Conservation (phyloP, 768 basidiomycete genomes). For the Astraeus odoratus region DNA sequence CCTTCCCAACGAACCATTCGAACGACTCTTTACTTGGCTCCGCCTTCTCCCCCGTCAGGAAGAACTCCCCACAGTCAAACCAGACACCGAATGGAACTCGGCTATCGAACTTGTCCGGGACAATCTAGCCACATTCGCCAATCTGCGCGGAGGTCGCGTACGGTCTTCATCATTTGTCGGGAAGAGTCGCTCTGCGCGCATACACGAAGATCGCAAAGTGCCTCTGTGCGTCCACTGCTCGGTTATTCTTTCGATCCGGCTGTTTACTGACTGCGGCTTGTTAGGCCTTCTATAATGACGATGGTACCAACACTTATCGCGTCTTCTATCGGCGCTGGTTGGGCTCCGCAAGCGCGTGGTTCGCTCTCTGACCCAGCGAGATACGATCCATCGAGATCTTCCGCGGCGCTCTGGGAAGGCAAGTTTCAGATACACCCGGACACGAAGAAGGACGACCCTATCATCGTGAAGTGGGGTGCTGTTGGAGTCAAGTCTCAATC, state of each 20-base stretch:
- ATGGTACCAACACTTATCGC: constrained; percentile 74
- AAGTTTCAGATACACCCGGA: constrained; percentile 86
- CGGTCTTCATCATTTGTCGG: constrained; percentile 80
- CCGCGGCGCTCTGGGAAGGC: constrained; percentile 79
- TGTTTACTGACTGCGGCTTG: constrained; percentile 21
- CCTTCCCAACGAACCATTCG: constrained; percentile 76
- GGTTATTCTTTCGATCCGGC: constrained; percentile 1
- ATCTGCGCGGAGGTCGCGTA: constrained; percentile 83
- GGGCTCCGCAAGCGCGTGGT: constrained; percentile 48
- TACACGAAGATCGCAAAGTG: constrained; percentile 40
- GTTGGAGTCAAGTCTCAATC: constrained; percentile 12
- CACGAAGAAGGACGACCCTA: constrained; percentile 60
- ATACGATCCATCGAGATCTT: constrained; percentile 71
- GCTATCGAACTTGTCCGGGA: constrained; percentile 81
- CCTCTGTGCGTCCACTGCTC: constrained; percentile 38
- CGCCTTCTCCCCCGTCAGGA: constrained; percentile 60
- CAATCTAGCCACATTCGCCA: constrained; percentile 76
- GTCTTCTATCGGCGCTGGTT: constrained; percentile 64
- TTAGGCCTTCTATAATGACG: constrained; percentile 62
- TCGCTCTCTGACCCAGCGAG: constrained; percentile 69
- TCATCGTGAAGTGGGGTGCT: constrained; percentile 28
- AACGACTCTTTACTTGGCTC: constrained; percentile 47
- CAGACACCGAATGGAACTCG: constrained; percentile 64
- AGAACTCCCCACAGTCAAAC: constrained; percentile 51
- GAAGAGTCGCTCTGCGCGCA: constrained; percentile 64